phyloP scores from a whole-genome alignment of 2,329 filamentous ascomycete species.

The Arthroderma sp. region DNA sequence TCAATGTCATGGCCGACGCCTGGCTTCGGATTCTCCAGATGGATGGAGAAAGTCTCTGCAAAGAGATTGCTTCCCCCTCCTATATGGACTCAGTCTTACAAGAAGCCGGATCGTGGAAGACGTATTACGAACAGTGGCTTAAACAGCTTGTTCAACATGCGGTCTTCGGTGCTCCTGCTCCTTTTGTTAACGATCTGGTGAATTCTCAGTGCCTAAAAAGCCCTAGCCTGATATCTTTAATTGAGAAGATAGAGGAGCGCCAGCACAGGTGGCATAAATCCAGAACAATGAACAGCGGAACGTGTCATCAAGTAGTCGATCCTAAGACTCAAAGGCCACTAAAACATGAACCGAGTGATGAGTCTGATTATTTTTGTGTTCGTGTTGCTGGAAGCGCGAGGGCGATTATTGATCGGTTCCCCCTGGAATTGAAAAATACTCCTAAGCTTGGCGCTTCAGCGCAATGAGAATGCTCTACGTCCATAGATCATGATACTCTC shows the following conservation, averaged over 20 bases:
- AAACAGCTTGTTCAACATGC: conserved; percentile 23
- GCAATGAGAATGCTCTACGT: no score
- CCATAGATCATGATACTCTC: no score
- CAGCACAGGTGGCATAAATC: conserved; percentile 29
- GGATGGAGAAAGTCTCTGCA: conserved; percentile 24
- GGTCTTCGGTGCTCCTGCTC: conserved; percentile 21
- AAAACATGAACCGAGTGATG: conserved; percentile 3
- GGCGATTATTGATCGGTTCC: conserved; percentile 14
- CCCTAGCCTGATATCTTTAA: conserved; percentile 25
- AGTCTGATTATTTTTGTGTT: conserved; percentile 15
- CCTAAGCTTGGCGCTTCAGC: no score
- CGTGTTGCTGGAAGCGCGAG: conserved; percentile 15
- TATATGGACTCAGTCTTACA: conserved; percentile 18
- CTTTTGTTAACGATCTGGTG: conserved; percentile 12
- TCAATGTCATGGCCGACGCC: conserved; percentile 32
- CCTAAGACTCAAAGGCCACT: neutral
- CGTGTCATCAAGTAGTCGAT: no score
- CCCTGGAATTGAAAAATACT: conserved; percentile 1
- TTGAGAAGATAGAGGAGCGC: conserved; percentile 29
- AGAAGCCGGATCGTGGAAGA: conserved; percentile 16
- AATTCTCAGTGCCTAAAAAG: conserved; percentile 18
- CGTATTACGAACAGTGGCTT: conserved; percentile 28
- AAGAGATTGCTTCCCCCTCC: conserved; percentile 20
- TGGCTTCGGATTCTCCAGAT: conserved; percentile 30
- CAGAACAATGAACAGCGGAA: neutral